phyloP scores from a whole-genome alignment of 179 eudicot species.

The Corrigiola litoralis region DNA sequence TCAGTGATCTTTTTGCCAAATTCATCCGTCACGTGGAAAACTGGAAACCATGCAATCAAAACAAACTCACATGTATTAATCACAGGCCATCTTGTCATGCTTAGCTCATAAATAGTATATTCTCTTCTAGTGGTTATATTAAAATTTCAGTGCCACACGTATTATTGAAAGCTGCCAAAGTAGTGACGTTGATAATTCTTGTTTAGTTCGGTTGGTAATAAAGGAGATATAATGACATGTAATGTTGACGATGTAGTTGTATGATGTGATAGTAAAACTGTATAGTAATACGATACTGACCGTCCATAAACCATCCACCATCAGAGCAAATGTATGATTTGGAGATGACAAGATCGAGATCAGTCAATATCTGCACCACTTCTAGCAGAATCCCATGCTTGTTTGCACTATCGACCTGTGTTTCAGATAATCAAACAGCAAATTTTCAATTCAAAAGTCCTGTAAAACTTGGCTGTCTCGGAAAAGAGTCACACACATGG shows the following conservation, averaged over 20 bases:
- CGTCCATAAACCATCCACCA: constrained; percentile 43
- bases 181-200: neutral
- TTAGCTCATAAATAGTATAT: constrained; percentile 1
- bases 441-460: neutral
- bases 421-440: neutral
- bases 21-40: constrained; percentile 34
- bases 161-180: neutral
- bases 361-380: constrained; percentile 36
- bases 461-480: neutral
- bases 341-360: constrained; percentile 33
- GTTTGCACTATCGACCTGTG: constrained; percentile 35
- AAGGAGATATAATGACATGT: neutral
- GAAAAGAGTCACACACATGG: constrained; percentile 10
- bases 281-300: constrained; percentile 13
- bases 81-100: neutral
- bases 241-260: neutral
- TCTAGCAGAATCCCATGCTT: constrained; percentile 36
- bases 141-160: neutral
- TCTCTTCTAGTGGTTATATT: constrained; percentile 1
- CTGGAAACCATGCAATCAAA: constrained; percentile 18
- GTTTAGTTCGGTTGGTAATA: neutral
- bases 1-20: constrained; percentile 34
- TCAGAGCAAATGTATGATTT: constrained; percentile 36
- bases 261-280: neutral
- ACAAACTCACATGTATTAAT: constrained; percentile 18